Evolutionary conservation across 2,329 filamentous ascomycete species (phyloP).

Genomic region (Arachnopeziza araneosa): DNA sequence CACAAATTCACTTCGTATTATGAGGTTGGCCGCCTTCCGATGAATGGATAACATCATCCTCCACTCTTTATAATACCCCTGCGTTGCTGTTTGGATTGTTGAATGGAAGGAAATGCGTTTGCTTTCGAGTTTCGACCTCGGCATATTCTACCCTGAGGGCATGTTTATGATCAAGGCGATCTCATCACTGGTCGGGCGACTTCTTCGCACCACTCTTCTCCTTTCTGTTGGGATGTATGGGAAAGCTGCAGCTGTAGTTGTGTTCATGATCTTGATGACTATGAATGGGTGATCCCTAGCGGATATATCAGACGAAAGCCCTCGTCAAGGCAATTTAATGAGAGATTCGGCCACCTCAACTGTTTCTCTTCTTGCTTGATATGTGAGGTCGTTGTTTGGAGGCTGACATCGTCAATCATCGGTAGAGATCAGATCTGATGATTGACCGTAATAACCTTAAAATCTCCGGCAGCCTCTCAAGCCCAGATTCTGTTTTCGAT

Average conservation of each 20-base stretch:
- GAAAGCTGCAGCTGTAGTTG: slow-evolving; percentile 28
- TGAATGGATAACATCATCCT: slow-evolving; percentile 34
- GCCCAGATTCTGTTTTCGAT: neutral
- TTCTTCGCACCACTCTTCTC: slow-evolving; percentile 28
- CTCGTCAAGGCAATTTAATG: slow-evolving; percentile 29
- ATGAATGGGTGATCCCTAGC: slow-evolving; percentile 24
- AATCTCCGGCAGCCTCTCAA: neutral
- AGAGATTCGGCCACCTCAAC: slow-evolving; percentile 34
- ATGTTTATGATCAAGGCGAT: slow-evolving; percentile 11
- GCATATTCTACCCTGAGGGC: slow-evolving; percentile 15
- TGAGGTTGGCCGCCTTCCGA: slow-evolving; percentile 43
- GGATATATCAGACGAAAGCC: slow-evolving; percentile 27
- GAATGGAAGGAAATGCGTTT: slow-evolving; percentile 30
- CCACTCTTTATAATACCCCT: slow-evolving; percentile 35
- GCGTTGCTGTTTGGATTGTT: slow-evolving; percentile 26
- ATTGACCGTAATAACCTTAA: neutral
- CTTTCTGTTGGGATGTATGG: slow-evolving; percentile 33
- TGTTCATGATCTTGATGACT: slow-evolving; percentile 30
- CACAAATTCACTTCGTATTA: slow-evolving; percentile 35
- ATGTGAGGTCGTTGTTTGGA: neutral
- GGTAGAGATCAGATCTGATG: neutral
- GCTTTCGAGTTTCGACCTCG: slow-evolving; percentile 22
- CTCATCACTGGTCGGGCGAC: slow-evolving; percentile 29
- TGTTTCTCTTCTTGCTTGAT: slow-evolving; percentile 15
- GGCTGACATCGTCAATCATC: neutral